Base-by-base conservation (phyloP, 306 rosid species). In the Dryas octopetala region DNA sequence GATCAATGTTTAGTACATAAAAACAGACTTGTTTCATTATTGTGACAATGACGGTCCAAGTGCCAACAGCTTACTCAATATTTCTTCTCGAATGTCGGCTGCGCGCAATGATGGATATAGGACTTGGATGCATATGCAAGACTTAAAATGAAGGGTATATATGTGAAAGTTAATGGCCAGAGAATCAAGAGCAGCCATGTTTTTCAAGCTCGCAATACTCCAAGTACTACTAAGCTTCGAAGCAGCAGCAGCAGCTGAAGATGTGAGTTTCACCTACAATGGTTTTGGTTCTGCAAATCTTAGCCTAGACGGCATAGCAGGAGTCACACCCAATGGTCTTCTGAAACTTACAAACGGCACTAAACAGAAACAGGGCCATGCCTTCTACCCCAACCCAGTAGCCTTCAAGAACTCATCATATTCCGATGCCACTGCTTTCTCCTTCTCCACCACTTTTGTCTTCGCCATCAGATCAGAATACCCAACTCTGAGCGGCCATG, bases 371-470 rank as follows among this genome's bases (percentile, higher is more conserved):
- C 55, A 28, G 23, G 97, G 92, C 73, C 97, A 85, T 52, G 90
- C 90, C 26, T 89, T 87, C 71, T 83, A 77, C 74, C 85, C 83
- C 14, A 59, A 47, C 19, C 86, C 94, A 11, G 38, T 89, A 19
- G 50, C 49, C 23, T 81, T 87, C 83, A 89, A 79, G 74, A 80
- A 81, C 74, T 78, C 84, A 7, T 28, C 38, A 32, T 1, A 32
- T 32, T 32, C 32, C 4, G 66, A 74, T 76, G 78, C 47, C 58
- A 61, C 49, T 2, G 70, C 48, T 15, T 79, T 57, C 65, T 87
- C 91, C 74, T 91, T 89, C 80, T 86, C 92, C n/a, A 78, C 92
- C 7, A 59, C 85, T 43, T 91, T 87, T 51, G 88, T 88, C 15
- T 89, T 88, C 38, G 88, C 90, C n/a, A 86, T 89, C 40, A 47